Evolutionary conservation across 495 filamentous ascomycete species (phyloP).

Genomic region (Aspergillus avenaceus): DNA sequence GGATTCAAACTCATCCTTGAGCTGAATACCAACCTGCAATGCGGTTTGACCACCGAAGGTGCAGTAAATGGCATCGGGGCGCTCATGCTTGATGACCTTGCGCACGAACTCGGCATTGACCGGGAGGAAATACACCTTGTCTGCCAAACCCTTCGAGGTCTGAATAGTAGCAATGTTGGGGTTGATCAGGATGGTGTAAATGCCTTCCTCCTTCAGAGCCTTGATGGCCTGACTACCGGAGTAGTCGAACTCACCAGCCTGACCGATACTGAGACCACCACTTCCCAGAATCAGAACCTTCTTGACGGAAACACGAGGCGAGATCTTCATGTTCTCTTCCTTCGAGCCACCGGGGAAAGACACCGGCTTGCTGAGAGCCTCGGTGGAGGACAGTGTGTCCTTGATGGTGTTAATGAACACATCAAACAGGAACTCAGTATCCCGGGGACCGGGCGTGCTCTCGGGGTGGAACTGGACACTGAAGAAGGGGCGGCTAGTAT

Average conservation of each 20-base stretch:
- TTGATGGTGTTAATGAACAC: constrained; percentile 87
- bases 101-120: constrained; percentile 94
- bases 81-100: constrained; percentile 93
- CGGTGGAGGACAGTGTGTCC: constrained; percentile 54
- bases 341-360: constrained; percentile 78
- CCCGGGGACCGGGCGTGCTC: constrained; percentile 90
- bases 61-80: constrained; percentile 93
- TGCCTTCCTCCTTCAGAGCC: constrained; percentile 95
- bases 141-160: constrained; percentile 90
- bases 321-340: constrained; percentile 67
- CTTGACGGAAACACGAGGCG: constrained; percentile 79
- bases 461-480: constrained; percentile 99
- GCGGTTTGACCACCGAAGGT: constrained; percentile 98
- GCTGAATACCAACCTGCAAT: constrained; percentile 87
- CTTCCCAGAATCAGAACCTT: constrained; percentile 97
- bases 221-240: constrained; percentile 90
- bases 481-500: constrained; percentile 82
- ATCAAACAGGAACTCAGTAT: constrained; percentile 95
- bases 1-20: constrained; percentile 89
- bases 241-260: constrained; percentile 98
- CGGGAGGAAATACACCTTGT: constrained; percentile 98
- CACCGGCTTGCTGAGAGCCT: constrained; percentile 64
- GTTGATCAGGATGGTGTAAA: constrained; percentile 94
- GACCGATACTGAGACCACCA: constrained; percentile 95
- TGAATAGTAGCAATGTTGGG: constrained; percentile 99